Evolutionary conservation across 805 yeast genomes (phyloP).

Genomic region (Dipodascopsis uninucleata): DNA sequence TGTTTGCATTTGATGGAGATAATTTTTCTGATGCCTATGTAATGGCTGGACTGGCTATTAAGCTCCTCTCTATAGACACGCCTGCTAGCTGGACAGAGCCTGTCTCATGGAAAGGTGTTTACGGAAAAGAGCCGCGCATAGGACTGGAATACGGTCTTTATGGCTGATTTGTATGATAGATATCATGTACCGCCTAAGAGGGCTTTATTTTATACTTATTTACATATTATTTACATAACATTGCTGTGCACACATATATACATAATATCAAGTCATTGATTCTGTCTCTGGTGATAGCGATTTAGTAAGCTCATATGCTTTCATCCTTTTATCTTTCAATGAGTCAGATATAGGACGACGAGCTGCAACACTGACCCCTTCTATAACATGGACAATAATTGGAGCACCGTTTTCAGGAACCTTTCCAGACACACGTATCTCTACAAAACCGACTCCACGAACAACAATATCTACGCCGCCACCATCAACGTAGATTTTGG

Average conservation of each 20-base stretch:
- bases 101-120: conserved; percentile 77
- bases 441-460: conserved; percentile 36
- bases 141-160: conserved; percentile 77
- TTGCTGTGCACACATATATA: not conserved
- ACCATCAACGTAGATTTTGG: conserved; percentile 15
- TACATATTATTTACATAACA: not conserved
- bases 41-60: conserved; percentile 43
- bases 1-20: conserved; percentile 86
- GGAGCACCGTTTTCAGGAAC: conserved; percentile 33
- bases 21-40: conserved; percentile 66
- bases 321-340: conserved; percentile 4
- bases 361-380: conserved; percentile 29
- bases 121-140: conserved; percentile 67
- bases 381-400: conserved; percentile 29
- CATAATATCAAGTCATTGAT: not conserved
- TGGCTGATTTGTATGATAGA: conserved; percentile 40
- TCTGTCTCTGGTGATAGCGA: not conserved
- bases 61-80: conserved; percentile 31
- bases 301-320: not conserved
- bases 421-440: conserved; percentile 33
- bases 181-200: not conserved
- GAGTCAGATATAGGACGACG: conserved; percentile 24
- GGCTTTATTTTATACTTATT: not conserved
- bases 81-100: conserved; percentile 50
- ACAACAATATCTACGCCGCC: conserved; percentile 32